Percentiles rank a stretch among this genome's conserved stretches.
phyloP scores from a whole-genome alignment of 495 filamentous ascomycete genomes.

The Letharia lupina region DNA sequence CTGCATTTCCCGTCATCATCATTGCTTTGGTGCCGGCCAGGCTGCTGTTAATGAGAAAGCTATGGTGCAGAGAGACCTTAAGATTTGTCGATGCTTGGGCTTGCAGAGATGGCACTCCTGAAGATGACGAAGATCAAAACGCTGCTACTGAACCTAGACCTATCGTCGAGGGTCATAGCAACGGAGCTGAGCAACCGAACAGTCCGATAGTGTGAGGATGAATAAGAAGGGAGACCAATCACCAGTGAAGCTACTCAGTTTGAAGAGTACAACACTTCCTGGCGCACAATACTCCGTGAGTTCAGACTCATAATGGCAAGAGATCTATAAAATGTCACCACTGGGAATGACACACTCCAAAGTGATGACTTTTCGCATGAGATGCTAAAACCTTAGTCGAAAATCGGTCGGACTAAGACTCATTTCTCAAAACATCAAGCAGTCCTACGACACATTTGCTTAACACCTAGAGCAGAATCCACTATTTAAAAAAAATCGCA shows the following conservation, averaged over 20 bases:
- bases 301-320: too few species aligned
- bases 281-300: not conserved
- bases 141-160: not conserved
- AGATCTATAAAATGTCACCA: too few species aligned
- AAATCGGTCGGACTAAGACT: not conserved
- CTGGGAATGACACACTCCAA: not conserved
- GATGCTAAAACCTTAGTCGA: not conserved
- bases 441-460: not conserved
- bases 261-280: not conserved
- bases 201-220: not conserved
- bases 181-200: not conserved
- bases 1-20: conserved; percentile 59
- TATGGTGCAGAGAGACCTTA: conserved; percentile 55
- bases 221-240: not conserved
- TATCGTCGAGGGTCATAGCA: not conserved
- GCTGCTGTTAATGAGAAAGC: conserved; percentile 51
- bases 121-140: conserved; percentile 46
- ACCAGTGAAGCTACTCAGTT: not conserved
- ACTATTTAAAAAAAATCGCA: not conserved
- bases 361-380: not conserved
- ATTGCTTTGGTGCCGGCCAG: conserved; percentile 57
- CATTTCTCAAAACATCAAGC: not conserved
- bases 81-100: conserved; percentile 62
- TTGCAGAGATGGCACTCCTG: conserved; percentile 57
- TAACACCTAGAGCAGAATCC: not conserved